Evolutionary conservation across 2,329 filamentous ascomycete species (phyloP), one percentile per base, ranked within the genome.

Genomic region (Lachnellula occidentalis): DNA sequence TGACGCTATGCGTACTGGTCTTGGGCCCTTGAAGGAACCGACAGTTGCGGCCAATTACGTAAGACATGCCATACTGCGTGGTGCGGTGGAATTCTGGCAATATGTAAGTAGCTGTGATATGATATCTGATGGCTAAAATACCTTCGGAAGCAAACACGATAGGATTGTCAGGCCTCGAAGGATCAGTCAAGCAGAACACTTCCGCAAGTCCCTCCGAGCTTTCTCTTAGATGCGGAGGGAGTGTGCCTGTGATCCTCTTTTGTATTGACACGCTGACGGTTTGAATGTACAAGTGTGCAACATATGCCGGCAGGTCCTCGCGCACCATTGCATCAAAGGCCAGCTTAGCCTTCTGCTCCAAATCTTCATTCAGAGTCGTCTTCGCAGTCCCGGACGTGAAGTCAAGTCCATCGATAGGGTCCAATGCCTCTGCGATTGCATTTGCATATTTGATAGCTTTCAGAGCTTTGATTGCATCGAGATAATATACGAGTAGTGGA

Each of bases 111-210:
- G n/a, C 27, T 45, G 11, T 5, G 22, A 2, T 34, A 36, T 1
- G 21, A 11, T 22, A 19, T 41, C 1, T 12, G 8, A 48, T 24
- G 2, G 11, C 15, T 7, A 37, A 64, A 68, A 58, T 66, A 87
- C 85, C 85, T 76, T 89, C 84, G 3, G 86, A 90, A 6, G 86
- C 85, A 69, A 90, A 89, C 2, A 90, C 81, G 56, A 91, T 88
- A 0, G 87, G 88, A 65, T 90, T 90, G 58, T 90, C 88, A 2
- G 78, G 74, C 54, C 86, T 75, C 1, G 85, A 87, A 8, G 88
- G 86, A 67, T 92, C 88, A 0, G 86, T 88, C 52, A 91, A 69
- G 66, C 87, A 91, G 62, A 90, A 91, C 0, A 89, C 86, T 66
- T 91, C 87, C 0, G 86, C 87, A 55, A 91, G 69, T 0, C 86